Conservation (phyloP, 306 rosid species). For the Prunus salicina region DNA sequence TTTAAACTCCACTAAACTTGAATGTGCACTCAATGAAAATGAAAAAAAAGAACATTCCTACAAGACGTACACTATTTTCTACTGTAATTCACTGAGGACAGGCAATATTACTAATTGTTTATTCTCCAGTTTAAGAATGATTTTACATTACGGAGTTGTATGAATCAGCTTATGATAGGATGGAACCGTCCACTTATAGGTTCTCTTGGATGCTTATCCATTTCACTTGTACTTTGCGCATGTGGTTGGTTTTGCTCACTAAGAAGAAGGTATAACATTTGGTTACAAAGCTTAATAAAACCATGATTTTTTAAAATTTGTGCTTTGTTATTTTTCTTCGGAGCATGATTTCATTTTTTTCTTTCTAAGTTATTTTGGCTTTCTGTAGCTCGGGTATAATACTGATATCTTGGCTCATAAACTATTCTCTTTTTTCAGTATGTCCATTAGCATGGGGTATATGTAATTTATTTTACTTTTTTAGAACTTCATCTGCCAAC, state of each 20-base stretch:
- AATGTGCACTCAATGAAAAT: neutral
- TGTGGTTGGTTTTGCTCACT: neutral
- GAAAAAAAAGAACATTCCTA: too few species aligned
- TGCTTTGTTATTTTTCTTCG: neutral
- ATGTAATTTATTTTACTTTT: neutral
- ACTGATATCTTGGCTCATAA: constrained; percentile 9
- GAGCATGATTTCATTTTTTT: neutral
- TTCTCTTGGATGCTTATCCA: neutral
- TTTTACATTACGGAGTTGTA: neutral
- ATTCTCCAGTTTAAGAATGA: neutral
- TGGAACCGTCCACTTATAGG: neutral
- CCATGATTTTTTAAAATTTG: neutral
- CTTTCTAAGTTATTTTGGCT: neutral
- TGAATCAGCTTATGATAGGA: neutral
- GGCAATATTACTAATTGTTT: neutral
- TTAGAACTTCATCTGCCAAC: constrained; percentile 20
- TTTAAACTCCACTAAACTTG: constrained; percentile 1
- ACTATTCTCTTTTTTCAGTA: neutral
- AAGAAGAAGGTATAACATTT: neutral
- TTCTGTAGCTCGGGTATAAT: constrained; percentile 2
- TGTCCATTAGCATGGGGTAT: neutral
- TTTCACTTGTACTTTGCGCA: neutral
- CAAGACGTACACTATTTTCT: neutral
- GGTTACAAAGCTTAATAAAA: neutral
- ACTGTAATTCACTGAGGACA: neutral